A percentile compares a stretch with the other conserved stretches of the same genome.
phyloP scores from a whole-genome alignment of 306 rosid genomes.

The Quercus alba region DNA sequence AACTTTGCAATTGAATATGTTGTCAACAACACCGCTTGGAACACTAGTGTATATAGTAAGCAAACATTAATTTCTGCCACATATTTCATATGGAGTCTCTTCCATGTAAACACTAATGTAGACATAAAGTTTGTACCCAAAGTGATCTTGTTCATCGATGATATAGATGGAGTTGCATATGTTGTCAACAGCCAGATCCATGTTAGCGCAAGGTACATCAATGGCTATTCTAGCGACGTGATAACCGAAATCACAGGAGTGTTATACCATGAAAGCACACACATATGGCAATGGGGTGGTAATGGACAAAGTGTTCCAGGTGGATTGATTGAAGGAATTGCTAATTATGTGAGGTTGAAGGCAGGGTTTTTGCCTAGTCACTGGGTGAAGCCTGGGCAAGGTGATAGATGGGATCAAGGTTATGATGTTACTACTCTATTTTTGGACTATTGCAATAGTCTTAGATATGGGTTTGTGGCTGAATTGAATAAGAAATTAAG shows the following conservation, averaged over 20 bases:
- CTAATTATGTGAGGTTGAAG: constrained; percentile 42
- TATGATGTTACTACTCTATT: constrained; percentile 38
- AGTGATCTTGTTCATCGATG: constrained; percentile 25
- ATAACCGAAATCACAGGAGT: constrained; percentile 32
- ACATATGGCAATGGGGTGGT: constrained; percentile 35
- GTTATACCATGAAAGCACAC: constrained; percentile 47
- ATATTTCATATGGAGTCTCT: not conserved
- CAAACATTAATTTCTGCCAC: no score
- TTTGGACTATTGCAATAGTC: constrained; percentile 30
- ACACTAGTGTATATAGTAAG: no score
- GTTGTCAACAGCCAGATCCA: constrained; percentile 29
- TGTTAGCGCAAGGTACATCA: constrained; percentile 11
- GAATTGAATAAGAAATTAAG: constrained; percentile 43
- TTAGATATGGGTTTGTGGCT: constrained; percentile 45
- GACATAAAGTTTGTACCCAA: constrained; percentile 19
- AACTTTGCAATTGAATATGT: no score
- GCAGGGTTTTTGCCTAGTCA: constrained; percentile 6
- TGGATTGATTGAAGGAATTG: constrained; percentile 38
- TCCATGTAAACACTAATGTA: constrained; percentile 1
- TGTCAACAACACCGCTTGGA: no score
- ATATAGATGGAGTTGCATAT: constrained; percentile 22
- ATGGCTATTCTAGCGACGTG: not conserved
- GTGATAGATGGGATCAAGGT: constrained; percentile 35
- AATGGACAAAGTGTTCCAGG: constrained; percentile 20
- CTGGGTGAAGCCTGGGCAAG: constrained; percentile 23